phyloP scores from a whole-genome alignment of 805 yeast genomes.

The Wickerhamiella nectarea region DNA sequence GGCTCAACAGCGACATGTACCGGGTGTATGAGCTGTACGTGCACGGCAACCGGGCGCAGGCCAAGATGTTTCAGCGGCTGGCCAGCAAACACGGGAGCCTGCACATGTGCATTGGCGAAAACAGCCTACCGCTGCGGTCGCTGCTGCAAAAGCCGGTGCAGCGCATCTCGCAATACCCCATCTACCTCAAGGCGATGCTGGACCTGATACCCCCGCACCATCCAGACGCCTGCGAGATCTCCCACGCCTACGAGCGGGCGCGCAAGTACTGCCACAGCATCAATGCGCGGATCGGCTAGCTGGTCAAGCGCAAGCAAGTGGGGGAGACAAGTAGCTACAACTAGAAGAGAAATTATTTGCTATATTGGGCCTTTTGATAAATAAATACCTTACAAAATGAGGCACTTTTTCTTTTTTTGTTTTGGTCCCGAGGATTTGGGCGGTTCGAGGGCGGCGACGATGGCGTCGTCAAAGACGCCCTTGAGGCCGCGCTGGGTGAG shows the following conservation, averaged over 20 bases:
- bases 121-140: background rate
- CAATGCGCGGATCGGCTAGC: constrained; percentile 6
- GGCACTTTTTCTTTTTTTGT: constrained; percentile 53
- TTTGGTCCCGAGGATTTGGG: constrained; percentile 64
- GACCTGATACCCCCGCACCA: constrained; percentile 3
- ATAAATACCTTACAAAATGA: constrained; percentile 43
- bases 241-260: constrained; percentile 2
- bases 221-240: background rate
- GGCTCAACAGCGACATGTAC: constrained; percentile 23
- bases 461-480: constrained; percentile 97
- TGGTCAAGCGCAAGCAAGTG: too few relatives aligned
- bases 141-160: constrained; percentile 7
- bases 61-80: constrained; percentile 12
- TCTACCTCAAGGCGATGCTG: constrained; percentile 4
- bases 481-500: constrained; percentile 92
- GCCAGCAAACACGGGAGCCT: background rate
- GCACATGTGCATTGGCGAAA: constrained; percentile 2
- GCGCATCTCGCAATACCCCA: constrained; percentile 6
- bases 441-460: constrained; percentile 95
- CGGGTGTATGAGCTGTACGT: constrained; percentile 25
- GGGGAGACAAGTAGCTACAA: background rate
- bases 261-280: constrained; percentile 6
- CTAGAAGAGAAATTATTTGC: background rate
- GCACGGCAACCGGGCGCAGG: constrained; percentile 22
- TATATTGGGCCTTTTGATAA: background rate